Evolutionary conservation across 768 basidiomycete genomes (phyloP).

Genomic region (Sarcomyxa edulis): DNA sequence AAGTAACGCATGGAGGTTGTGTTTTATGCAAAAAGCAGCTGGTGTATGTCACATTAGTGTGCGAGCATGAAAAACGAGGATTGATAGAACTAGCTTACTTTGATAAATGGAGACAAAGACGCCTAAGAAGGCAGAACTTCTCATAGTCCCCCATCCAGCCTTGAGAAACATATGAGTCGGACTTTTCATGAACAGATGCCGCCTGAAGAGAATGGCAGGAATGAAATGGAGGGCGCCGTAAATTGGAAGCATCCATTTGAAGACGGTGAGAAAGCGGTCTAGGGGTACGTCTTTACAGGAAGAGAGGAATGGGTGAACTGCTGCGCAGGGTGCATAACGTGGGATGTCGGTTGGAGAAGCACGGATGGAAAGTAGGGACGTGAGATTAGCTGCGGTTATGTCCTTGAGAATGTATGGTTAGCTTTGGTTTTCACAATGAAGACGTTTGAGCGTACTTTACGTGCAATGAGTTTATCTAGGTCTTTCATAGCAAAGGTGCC

Average conservation of each 20-base stretch:
- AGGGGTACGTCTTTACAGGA: slow-evolving; percentile 55
- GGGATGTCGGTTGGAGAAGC: slow-evolving; percentile 41
- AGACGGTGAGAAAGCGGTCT: slow-evolving; percentile 76
- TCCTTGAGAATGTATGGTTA: slow-evolving; percentile 29
- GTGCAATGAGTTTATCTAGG: slow-evolving; percentile 47
- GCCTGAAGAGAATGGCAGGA: slow-evolving; percentile 80
- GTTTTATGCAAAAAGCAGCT: slow-evolving; percentile 67
- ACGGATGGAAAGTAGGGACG: slow-evolving; percentile 31
- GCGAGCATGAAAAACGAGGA: neutral
- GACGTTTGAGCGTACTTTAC: slow-evolving; percentile 32
- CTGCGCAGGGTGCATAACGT: slow-evolving; percentile 56
- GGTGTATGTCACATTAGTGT: slow-evolving; percentile 1
- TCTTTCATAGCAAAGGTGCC: slow-evolving; percentile 50
- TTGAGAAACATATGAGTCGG: slow-evolving; percentile 63
- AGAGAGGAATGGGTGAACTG: slow-evolving; percentile 71
- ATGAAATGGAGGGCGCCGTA: slow-evolving; percentile 91
- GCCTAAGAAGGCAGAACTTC: slow-evolving; percentile 86
- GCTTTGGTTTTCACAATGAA: neutral
- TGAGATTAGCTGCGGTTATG: slow-evolving; percentile 45
- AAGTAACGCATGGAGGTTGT: slow-evolving; percentile 49
- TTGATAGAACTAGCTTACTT: slow-evolving; percentile 35
- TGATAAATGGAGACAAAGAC: slow-evolving; percentile 81
- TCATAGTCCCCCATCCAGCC: slow-evolving; percentile 64
- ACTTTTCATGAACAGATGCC: slow-evolving; percentile 55
- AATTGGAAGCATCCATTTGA: slow-evolving; percentile 76